Evolutionary conservation across 345 rosid species (phyloP).

Genomic region (Cardamine chenopodiifolia): DNA sequence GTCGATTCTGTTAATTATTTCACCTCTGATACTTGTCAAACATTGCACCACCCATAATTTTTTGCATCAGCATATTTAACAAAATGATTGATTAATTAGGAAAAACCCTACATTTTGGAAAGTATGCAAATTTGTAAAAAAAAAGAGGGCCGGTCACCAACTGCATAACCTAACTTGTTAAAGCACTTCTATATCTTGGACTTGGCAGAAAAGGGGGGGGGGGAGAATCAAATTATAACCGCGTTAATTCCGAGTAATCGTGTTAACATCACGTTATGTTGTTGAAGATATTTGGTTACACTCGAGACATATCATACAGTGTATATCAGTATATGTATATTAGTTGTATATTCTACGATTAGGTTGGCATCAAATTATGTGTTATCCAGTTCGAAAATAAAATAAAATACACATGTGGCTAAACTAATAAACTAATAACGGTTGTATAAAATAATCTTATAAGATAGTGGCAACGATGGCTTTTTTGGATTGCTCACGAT

Average conservation of each 20-base stretch:
- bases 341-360: neutral
- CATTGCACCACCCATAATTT: neutral
- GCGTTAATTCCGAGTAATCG: conserved; percentile 1
- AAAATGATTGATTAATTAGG: neutral
- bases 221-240: neutral
- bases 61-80: conserved; percentile 9
- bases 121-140: neutral
- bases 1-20: neutral
- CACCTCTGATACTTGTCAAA: neutral
- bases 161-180: conserved; percentile 40
- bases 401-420: neutral
- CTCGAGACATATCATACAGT: too few relatives aligned
- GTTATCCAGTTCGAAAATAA: conserved; percentile 2
- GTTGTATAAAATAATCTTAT: too few relatives aligned
- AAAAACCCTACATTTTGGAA: too few relatives aligned
- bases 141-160: conserved; percentile 37
- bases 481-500: too few relatives aligned
- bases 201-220: too few relatives aligned
- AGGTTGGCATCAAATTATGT: neutral
- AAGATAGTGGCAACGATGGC: neutral
- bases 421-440: too few relatives aligned
- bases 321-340: neutral
- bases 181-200: too few relatives aligned
- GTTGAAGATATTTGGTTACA: too few relatives aligned
- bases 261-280: conserved; percentile 27